Evolutionary conservation across 352 stramenopile species (phyloP).

Genomic region (Saprolegnia parasitica): DNA sequence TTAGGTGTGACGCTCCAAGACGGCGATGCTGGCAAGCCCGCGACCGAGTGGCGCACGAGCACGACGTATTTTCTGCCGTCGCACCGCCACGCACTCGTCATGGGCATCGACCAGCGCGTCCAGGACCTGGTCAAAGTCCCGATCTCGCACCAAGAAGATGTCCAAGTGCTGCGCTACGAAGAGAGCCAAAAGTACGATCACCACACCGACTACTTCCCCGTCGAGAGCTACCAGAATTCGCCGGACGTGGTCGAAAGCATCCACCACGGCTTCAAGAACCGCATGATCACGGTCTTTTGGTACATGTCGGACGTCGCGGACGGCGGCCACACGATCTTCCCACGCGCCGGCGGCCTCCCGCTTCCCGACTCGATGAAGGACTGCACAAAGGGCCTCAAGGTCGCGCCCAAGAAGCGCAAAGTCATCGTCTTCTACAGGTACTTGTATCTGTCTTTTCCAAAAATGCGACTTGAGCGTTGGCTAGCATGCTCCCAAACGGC

Average conservation of each 20-base stretch:
- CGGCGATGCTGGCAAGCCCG: slow-evolving; percentile 54
- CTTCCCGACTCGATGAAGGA: slow-evolving; percentile 47
- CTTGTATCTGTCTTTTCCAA: background rate
- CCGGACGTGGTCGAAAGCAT: slow-evolving; percentile 44
- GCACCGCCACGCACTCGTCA: slow-evolving; percentile 37
- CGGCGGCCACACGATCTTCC: slow-evolving; percentile 68
- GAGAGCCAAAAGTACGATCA: slow-evolving; percentile 71
- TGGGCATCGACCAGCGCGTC: slow-evolving; percentile 57
- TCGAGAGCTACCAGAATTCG: slow-evolving; percentile 41
- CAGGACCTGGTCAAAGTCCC: slow-evolving; percentile 59
- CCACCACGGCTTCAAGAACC: slow-evolving; percentile 70
- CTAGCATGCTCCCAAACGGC: background rate
- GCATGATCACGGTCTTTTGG: slow-evolving; percentile 83
- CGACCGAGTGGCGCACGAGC: slow-evolving; percentile 70
- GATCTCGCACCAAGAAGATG: slow-evolving; percentile 51
- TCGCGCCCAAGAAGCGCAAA: slow-evolving; percentile 65
- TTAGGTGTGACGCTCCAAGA: slow-evolving; percentile 51
- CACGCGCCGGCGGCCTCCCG: slow-evolving; percentile 45
- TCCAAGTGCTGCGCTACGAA: slow-evolving; percentile 71
- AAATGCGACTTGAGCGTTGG: background rate
- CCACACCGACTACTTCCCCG: slow-evolving; percentile 61
- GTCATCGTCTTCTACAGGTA: slow-evolving; percentile 70
- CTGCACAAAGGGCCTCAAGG: slow-evolving; percentile 57
- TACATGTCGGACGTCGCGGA: slow-evolving; percentile 80
- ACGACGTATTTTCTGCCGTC: slow-evolving; percentile 73